These are phyloP conservation scores for Trichoderma sp. DNA, from an alignment of 2,329 filamentous ascomycete genomes.

Conservation along the genomic window DNA sequence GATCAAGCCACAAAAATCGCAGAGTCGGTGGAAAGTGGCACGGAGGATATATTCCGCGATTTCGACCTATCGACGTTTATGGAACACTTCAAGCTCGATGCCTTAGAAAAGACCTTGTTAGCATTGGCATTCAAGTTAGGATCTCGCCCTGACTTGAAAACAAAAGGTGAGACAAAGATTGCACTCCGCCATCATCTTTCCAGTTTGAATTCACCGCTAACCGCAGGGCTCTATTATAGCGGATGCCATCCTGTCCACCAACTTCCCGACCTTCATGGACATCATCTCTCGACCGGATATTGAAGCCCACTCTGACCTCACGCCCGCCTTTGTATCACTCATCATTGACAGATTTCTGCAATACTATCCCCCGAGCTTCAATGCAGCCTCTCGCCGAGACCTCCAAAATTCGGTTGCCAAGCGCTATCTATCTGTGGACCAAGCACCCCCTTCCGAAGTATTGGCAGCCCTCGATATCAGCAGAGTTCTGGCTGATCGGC, in stretches of 20 bases:
- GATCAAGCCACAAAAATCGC: constrained; percentile 89
- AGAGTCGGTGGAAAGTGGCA: constrained; percentile 86
- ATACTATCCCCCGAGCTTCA: constrained; percentile 84
- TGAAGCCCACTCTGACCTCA: constrained; percentile 67
- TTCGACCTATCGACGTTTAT: constrained; percentile 96
- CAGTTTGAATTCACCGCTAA: constrained; percentile 19
- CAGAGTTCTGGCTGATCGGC: constrained; percentile 64
- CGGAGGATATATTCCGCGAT: constrained; percentile 91
- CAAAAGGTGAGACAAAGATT: constrained; percentile 71
- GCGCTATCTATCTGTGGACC: constrained; percentile 68
- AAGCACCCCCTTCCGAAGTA: constrained; percentile 70
- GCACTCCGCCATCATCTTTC: constrained; percentile 4
- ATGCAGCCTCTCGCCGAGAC: constrained; percentile 72
- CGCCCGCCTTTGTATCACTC: constrained; percentile 71
- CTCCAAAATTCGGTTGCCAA: constrained; percentile 67
- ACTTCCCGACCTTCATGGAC: constrained; percentile 76
- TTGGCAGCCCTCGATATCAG: constrained; percentile 71
- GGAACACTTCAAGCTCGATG: constrained; percentile 93
- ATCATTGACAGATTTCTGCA: constrained; percentile 87
- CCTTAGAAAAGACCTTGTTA: constrained; percentile 83
- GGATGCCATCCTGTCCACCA: constrained; percentile 85
- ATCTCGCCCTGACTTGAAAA: constrained; percentile 79
- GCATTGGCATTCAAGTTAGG: constrained; percentile 86
- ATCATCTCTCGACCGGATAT: constrained; percentile 69
- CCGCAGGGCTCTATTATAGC: constrained; percentile 55